Conservation (phyloP, 805 yeast species). For the Suhomyces xylopsoci region DNA sequence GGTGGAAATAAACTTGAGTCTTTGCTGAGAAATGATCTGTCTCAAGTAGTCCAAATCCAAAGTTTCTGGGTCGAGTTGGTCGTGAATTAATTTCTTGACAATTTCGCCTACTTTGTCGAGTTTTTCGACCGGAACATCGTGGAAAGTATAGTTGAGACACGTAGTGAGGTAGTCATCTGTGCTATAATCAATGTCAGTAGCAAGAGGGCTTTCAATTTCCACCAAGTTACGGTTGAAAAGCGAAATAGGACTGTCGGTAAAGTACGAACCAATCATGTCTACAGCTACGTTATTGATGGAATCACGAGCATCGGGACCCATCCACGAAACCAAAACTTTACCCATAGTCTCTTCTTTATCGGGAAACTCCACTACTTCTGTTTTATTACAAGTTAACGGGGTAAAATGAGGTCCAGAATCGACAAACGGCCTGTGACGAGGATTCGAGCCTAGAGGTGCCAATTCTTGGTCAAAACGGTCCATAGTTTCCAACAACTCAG, state of each 20-base stretch:
- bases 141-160: conserved; percentile 53
- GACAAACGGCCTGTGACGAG: conserved; percentile 69
- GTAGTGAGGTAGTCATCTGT: conserved; percentile 72
- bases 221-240: conserved; percentile 67
- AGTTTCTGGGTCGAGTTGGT: conserved; percentile 46
- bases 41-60: conserved; percentile 65
- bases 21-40: conserved; percentile 65
- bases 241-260: conserved; percentile 76
- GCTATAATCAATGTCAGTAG: conserved; percentile 64
- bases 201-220: conserved; percentile 78
- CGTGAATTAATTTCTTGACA: conserved; percentile 48
- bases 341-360: conserved; percentile 86
- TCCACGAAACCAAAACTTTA: conserved; percentile 70
- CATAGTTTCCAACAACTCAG: conserved; percentile 62
- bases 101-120: conserved; percentile 52
- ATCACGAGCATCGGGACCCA: conserved; percentile 67
- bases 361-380: conserved; percentile 70
- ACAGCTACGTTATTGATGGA: conserved; percentile 60
- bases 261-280: conserved; percentile 66
- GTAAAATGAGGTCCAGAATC: conserved; percentile 52
- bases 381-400: conserved; percentile 36
- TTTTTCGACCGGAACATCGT: conserved; percentile 73
- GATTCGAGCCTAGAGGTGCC: conserved; percentile 30
- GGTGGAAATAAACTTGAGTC: conserved; percentile 56
- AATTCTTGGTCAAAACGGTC: conserved; percentile 58